Evolutionary conservation across 768 basidiomycete genomes (phyloP).

Genomic region (Tylopilus sp.): DNA sequence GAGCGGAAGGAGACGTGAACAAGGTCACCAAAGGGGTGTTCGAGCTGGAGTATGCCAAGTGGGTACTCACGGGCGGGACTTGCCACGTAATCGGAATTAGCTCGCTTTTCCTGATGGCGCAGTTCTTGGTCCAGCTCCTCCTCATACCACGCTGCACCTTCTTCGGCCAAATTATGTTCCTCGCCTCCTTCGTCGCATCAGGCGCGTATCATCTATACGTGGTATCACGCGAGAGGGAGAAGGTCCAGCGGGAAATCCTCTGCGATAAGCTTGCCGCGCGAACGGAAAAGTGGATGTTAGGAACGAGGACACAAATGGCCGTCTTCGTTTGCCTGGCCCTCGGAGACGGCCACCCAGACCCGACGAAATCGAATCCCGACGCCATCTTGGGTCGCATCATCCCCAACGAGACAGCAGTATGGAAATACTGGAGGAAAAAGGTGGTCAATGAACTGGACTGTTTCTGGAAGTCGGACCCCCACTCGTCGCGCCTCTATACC

Average conservation of each 20-base stretch:
- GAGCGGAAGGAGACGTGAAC: conserved; percentile 27
- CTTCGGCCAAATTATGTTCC: conserved; percentile 33
- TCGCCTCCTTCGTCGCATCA: conserved; percentile 27
- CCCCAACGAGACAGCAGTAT: conserved; percentile 28
- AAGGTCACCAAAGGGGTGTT: conserved; percentile 32
- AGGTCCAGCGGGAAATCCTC: conserved; percentile 19
- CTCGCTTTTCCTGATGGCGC: conserved; percentile 26
- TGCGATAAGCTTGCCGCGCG: conserved; percentile 1
- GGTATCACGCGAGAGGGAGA: conserved; percentile 29
- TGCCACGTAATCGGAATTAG: conserved; percentile 17
- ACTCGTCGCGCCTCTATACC: background rate
- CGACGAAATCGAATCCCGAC: conserved; percentile 1
- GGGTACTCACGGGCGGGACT: conserved; percentile 2
- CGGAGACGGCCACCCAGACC: conserved; percentile 3
- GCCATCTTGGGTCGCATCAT: conserved; percentile 15
- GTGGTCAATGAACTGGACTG: conserved; percentile 15
- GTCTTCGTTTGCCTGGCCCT: conserved; percentile 26
- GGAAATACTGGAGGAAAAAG: conserved; percentile 27
- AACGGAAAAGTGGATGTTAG: conserved; percentile 13
- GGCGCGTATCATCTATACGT: conserved; percentile 33
- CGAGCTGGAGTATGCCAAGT: conserved; percentile 21
- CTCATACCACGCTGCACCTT: conserved; percentile 28
- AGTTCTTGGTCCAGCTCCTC: conserved; percentile 32
- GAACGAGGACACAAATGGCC: conserved; percentile 29
- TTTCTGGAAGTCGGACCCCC: conserved; percentile 6